Conservation (phyloP, 140 eudicot genomes). For the Stevia rebaudiana region DNA sequence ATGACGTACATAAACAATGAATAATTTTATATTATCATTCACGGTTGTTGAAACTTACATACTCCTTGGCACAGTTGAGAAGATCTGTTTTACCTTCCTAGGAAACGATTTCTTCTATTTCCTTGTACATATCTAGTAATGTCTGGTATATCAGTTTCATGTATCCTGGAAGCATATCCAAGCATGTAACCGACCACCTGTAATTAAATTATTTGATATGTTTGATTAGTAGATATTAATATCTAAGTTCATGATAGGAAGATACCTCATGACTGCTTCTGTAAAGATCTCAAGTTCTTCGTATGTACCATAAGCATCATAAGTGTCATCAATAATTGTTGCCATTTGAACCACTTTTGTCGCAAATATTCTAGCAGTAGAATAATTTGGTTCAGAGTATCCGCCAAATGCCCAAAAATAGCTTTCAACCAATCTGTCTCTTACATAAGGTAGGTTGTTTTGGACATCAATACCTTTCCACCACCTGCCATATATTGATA, state of each 20-base stretch:
- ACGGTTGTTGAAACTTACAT: too few relatives aligned
- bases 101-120: background rate
- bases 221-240: too few relatives aligned
- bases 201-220: too few relatives aligned
- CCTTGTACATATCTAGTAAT: constrained; percentile 17
- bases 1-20: background rate
- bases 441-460: background rate
- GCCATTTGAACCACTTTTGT: background rate
- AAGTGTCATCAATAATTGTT: constrained; percentile 9
- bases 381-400: constrained; percentile 14
- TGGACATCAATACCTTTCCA: constrained; percentile 13
- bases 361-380: background rate
- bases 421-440: constrained; percentile 12
- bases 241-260: too few relatives aligned
- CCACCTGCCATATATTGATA: constrained; percentile 18
- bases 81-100: constrained; percentile 10
- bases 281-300: constrained; percentile 16
- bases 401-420: constrained; percentile 8
- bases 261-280: constrained; percentile 10
- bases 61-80: too few relatives aligned
- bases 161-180: constrained; percentile 34
- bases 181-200: constrained; percentile 39
- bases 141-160: constrained; percentile 24
- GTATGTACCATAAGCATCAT: background rate
- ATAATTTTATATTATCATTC: too few relatives aligned